Base-by-base conservation (phyloP, 2,329 filamentous ascomycete species). In the Thermothelomyces thermophilus region DNA sequence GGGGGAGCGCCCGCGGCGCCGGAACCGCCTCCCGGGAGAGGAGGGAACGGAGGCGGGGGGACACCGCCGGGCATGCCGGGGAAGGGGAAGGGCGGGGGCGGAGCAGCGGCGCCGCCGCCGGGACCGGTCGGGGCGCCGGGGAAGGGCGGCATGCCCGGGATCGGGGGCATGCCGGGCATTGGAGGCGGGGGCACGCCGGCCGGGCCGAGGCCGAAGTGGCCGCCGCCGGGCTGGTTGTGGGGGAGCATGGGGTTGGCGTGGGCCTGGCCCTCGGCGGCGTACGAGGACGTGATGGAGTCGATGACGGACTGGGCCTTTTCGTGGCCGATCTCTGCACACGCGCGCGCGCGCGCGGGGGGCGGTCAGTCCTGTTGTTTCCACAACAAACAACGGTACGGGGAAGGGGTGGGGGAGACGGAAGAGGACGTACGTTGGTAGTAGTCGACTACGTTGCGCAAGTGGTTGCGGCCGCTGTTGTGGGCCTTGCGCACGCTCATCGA, bases 401-500 rank as follows among this genome's bases (percentile, higher is more conserved):
- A 24, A 46, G 41, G 30, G 19, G 33, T 26, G 35, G 13, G 39
- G 34, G 2, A 10, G 33, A 7, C 16, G 26, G 26, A 33, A 26
- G 41, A 43, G 45, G 35, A 16, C 76, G 52, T 71, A 90, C 87
- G 90, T 73, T 97, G 90, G 70, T 98, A 98, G 73, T 98, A 98
- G 67, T 96, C 90, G 62, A 96, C 86, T 26, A 98, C 93, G 70
- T 98, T 98, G 64, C 93, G 87, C 56, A 98, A 74, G 67, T 98
- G 93, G 73, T 98, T 98, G 63, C 91, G 83, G 56, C 93, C 93
- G 67, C 83, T 86, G 76, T 98, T 98, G 72, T 98, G 93, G 43
- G 93, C 93, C 75, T 97, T 97, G 63, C 93, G 90, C 71, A 98
- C 93, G 72, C 90, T 95, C 91, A 97, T 97, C 40, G 90, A 95